A percentile compares a stretch with the other conserved stretches of the same genome.
These are phyloP conservation scores for Xylariales sp. DNA, from an alignment of 2,329 filamentous ascomycete species.

Conservation along the genomic window DNA sequence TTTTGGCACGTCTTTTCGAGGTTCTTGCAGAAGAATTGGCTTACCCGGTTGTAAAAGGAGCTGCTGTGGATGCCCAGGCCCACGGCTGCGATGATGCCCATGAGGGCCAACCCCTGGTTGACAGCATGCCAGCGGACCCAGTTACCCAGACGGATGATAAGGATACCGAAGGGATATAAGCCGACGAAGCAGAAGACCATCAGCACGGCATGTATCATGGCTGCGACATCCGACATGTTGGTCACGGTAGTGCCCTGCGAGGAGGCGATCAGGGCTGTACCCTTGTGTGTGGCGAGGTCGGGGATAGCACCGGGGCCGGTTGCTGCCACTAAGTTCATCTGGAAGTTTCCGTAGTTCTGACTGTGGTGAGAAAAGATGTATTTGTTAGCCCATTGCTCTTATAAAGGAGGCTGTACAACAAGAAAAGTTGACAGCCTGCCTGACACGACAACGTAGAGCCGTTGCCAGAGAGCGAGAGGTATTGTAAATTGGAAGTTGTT, in stretches of 20 bases:
- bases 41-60: constrained; percentile 51
- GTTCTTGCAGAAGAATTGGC: constrained; percentile 16
- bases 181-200: constrained; percentile 55
- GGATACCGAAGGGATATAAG: constrained; percentile 50
- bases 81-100: constrained; percentile 44
- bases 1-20: not conserved
- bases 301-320: constrained; percentile 39
- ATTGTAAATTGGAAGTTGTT: too few relatives aligned
- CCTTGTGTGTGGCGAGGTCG: constrained; percentile 27
- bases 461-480: too few relatives aligned
- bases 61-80: constrained; percentile 49
- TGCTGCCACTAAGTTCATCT: constrained; percentile 50
- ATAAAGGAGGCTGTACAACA: too few relatives aligned
- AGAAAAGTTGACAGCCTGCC: too few relatives aligned
- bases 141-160: constrained; percentile 47
- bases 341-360: constrained; percentile 50
- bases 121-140: constrained; percentile 51
- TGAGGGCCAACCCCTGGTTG: constrained; percentile 45
- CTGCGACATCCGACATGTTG: constrained; percentile 30
- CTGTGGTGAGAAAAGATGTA: too few relatives aligned
- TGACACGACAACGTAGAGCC: too few relatives aligned
- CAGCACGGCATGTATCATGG: constrained; percentile 40
- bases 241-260: constrained; percentile 19
- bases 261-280: constrained; percentile 23
- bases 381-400: too few relatives aligned